Percentiles rank a stretch among this genome's conserved stretches.
Evolutionary conservation across 2,329 filamentous ascomycete species (phyloP).

Genomic region (Mycogone perniciosa): DNA sequence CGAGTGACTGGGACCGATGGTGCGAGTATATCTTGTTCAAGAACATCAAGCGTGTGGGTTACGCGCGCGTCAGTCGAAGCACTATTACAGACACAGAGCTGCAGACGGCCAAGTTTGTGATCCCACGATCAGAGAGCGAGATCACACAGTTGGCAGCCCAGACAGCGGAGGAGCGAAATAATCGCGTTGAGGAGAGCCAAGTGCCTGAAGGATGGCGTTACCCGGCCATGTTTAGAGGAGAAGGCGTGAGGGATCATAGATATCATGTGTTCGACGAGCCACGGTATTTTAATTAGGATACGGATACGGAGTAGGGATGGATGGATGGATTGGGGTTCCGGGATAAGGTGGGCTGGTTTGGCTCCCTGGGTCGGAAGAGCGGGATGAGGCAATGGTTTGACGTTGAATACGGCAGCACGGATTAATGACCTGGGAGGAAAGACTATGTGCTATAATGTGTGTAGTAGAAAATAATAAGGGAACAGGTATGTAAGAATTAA

Average conservation of each 20-base stretch:
- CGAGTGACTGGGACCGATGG: conserved; percentile 92
- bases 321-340: background rate
- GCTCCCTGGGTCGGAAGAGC: background rate
- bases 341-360: too few relatives aligned
- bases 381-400: background rate
- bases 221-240: conserved; percentile 73
- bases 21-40: conserved; percentile 99
- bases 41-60: conserved; percentile 74
- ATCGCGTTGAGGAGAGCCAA: conserved; percentile 59
- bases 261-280: conserved; percentile 97
- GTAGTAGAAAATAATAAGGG: background rate
- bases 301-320: background rate
- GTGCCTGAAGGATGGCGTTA: conserved; percentile 76
- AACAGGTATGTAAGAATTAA: too few relatives aligned
- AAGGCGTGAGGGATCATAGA: conserved; percentile 79
- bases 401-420: background rate
- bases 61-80: conserved; percentile 79
- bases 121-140: conserved; percentile 60
- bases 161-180: conserved; percentile 49
- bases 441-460: background rate
- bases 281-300: conserved; percentile 53
- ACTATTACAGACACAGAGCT: conserved; percentile 97
- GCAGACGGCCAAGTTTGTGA: conserved; percentile 90
- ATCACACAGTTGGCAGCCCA: conserved; percentile 36
- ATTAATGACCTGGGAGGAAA: background rate